Evolutionary conservation across 441 rosid species (phyloP).

Genomic region (Euphorbia celastroides): DNA sequence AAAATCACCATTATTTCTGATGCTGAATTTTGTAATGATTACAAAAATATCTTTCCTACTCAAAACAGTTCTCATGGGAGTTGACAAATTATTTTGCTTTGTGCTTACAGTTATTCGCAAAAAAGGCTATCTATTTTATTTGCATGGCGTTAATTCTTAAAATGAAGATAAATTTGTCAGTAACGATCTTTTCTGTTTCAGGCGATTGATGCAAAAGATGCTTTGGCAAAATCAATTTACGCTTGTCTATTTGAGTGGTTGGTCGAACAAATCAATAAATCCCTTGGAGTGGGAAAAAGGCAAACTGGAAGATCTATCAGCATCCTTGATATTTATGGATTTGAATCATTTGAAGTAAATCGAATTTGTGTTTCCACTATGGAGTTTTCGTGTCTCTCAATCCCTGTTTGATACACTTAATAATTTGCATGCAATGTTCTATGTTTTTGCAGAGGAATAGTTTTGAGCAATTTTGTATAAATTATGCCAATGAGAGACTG

Average conservation of each 20-base stretch:
- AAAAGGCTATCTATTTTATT: neutral
- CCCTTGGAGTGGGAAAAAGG: slow-evolving; percentile 94
- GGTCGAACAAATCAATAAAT: slow-evolving; percentile 95
- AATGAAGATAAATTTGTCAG: neutral
- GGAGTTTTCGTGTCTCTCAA: slow-evolving; percentile 3
- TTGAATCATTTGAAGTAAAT: slow-evolving; percentile 95
- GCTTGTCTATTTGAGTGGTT: slow-evolving; percentile 94
- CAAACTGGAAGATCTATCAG: slow-evolving; percentile 97
- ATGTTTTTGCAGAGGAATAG: slow-evolving; percentile 76
- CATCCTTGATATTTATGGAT: slow-evolving; percentile 99
- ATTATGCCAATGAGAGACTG: slow-evolving; percentile 98
- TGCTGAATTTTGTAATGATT: neutral
- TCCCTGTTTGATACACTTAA: slow-evolving; percentile 15
- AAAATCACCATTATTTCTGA: neutral
- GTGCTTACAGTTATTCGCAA: neutral
- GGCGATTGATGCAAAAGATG: slow-evolving; percentile 96
- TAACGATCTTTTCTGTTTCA: slow-evolving; percentile 33
- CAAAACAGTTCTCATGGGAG: neutral
- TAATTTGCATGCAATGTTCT: slow-evolving; percentile 15
- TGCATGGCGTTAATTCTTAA: neutral
- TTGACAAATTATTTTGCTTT: neutral
- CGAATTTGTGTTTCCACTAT: slow-evolving; percentile 14
- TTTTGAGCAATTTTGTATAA: slow-evolving; percentile 98
- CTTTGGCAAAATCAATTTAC: slow-evolving; percentile 93
- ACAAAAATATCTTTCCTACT: neutral